Conservation (phyloP, 2,329 filamentous ascomycete species). For the Thermothelomyces thermophilus region DNA sequence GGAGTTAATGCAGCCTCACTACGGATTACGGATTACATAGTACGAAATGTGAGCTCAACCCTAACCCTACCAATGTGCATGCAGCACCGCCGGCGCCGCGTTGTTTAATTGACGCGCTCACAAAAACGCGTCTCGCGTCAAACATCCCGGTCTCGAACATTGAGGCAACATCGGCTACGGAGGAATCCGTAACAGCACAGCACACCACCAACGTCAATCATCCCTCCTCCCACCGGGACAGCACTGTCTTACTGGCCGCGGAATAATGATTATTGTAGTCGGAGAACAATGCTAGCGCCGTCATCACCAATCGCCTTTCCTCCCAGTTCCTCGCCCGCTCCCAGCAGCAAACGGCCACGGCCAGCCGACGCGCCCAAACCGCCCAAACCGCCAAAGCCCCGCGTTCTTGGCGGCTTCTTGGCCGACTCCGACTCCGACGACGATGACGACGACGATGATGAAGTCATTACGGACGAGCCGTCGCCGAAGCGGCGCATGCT, state of each 20-base stretch:
- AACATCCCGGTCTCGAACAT: neutral
- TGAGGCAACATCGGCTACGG: neutral
- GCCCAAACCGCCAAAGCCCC: slow-evolving; percentile 29
- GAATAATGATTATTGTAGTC: too few relatives aligned
- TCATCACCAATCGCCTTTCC: slow-evolving; percentile 27
- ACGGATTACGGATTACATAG: too few relatives aligned
- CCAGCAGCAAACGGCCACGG: slow-evolving; percentile 33
- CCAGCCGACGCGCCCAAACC: slow-evolving; percentile 29
- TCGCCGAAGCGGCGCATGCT: slow-evolving; percentile 40
- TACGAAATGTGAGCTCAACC: too few relatives aligned
- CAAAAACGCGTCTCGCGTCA: neutral
- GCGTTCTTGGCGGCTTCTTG: slow-evolving; percentile 38
- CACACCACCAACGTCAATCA: neutral
- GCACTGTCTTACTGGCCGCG: neutral
- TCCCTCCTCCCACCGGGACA: neutral
- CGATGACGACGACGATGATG: slow-evolving; percentile 31
- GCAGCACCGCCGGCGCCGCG: too few relatives aligned
- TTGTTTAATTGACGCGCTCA: neutral
- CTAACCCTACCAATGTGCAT: too few relatives aligned
- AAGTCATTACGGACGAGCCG: too few relatives aligned
- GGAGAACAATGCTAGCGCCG: slow-evolving; percentile 23
- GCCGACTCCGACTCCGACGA: slow-evolving; percentile 39
- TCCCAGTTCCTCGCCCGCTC: slow-evolving; percentile 28
- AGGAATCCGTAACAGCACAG: too few relatives aligned
- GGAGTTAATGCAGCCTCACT: too few relatives aligned